Evolutionary conservation across 1,139 yeast genomes (phyloP).

Genomic region (Meyerozyma elateridarum): DNA sequence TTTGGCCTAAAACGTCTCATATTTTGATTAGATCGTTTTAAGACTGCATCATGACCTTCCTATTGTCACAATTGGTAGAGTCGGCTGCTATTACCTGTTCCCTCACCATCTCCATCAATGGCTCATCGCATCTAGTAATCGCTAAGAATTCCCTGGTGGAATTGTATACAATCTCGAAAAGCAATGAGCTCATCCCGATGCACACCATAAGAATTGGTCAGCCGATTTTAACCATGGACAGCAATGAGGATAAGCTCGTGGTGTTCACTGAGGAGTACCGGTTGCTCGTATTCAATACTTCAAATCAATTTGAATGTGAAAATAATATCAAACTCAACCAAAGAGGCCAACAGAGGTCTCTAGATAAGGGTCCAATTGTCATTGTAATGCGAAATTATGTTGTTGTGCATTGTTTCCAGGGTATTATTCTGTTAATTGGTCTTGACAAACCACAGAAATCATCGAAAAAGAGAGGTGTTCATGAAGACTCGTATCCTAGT

Average conservation of each 20-base stretch:
- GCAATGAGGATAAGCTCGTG: background rate
- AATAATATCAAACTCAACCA: constrained; percentile 16
- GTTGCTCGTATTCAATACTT: background rate
- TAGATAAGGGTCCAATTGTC: constrained; percentile 23
- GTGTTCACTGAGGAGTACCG: background rate
- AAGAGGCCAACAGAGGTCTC: constrained; percentile 25
- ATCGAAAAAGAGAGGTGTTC: constrained; percentile 3
- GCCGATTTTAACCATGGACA: constrained; percentile 1
- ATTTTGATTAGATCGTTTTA: no score
- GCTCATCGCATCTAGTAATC: background rate
- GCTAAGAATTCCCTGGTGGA: background rate
- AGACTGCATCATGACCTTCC: no score
- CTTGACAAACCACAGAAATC: constrained; percentile 10
- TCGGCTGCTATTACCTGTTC: background rate
- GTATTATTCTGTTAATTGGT: constrained; percentile 22
- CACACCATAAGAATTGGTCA: background rate
- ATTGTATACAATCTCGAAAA: background rate
- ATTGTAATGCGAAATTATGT: constrained; percentile 17
- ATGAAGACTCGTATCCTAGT: constrained; percentile 11
- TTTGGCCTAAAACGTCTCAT: no score
- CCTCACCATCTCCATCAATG: background rate
- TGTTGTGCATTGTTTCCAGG: constrained; percentile 27
- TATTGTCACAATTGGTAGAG: no score
- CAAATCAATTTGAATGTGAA: background rate
- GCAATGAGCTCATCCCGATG: background rate